A percentile compares a stretch with the other conserved stretches of the same genome.
These are phyloP conservation scores for Psilocybe cubensis DNA, from an alignment of 768 basidiomycete genomes.

Conservation along the genomic window DNA sequence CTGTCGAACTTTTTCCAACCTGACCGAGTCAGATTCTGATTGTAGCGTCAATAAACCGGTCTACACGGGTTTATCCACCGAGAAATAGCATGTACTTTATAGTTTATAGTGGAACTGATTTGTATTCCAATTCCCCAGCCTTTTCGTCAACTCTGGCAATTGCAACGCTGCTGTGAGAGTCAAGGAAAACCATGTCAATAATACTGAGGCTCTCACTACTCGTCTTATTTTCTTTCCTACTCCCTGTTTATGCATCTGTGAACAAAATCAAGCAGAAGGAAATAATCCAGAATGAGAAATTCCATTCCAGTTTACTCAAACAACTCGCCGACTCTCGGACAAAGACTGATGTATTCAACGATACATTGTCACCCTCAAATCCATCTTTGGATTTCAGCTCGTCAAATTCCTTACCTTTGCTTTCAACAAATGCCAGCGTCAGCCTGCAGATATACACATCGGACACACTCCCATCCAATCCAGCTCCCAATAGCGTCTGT, in stretches of 20 bases:
- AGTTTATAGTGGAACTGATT: too few relatives aligned
- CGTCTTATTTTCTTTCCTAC: neutral
- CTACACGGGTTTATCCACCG: too few relatives aligned
- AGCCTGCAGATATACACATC: conserved; percentile 1
- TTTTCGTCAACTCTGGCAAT: too few relatives aligned
- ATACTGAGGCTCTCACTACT: neutral
- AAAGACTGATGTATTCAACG: neutral
- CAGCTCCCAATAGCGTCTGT: conserved; percentile 3
- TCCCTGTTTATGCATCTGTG: neutral
- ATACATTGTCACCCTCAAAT: neutral
- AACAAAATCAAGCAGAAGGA: neutral
- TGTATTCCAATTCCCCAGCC: too few relatives aligned
- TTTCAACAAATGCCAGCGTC: neutral
- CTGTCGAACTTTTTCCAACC: too few relatives aligned
- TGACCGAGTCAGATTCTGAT: too few relatives aligned
- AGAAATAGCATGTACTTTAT: too few relatives aligned
- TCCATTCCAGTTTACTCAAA: neutral
- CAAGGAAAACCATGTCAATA: too few relatives aligned
- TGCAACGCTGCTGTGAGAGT: too few relatives aligned
- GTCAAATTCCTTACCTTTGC: neutral
- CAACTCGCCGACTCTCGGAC: neutral
- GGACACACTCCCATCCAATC: conserved; percentile 3
- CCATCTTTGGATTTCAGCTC: neutral
- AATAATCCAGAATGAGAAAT: neutral
- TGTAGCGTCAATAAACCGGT: too few relatives aligned